A percentile compares a stretch with the other conserved stretches of the same genome.
phyloP scores from a whole-genome alignment of 495 filamentous ascomycete genomes.

The Aspergillus panamensis region DNA sequence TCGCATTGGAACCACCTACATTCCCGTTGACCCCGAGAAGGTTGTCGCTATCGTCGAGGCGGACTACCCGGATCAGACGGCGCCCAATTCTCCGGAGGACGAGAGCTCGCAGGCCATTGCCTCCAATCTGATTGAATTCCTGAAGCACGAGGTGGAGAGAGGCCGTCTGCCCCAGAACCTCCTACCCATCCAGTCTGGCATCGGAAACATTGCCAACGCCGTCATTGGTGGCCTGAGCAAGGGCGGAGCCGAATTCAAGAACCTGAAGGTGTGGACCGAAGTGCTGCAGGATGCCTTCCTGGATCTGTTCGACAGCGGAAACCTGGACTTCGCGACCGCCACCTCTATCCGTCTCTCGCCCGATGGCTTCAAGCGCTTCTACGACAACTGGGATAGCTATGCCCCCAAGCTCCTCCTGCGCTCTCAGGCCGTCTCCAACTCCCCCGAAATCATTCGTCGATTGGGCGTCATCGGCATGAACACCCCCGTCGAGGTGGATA shows the following conservation, averaged over 20 bases:
- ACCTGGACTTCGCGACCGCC: conserved; percentile 87
- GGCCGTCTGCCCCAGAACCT: conserved; percentile 75
- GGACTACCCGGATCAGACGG: conserved; percentile 78
- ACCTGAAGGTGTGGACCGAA: conserved; percentile 91
- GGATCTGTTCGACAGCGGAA: conserved; percentile 87
- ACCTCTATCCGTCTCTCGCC: conserved; percentile 91
- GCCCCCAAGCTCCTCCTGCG: conserved; percentile 80
- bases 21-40: conserved; percentile 86
- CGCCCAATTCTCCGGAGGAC: conserved; percentile 73
- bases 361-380: conserved; percentile 89
- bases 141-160: conserved; percentile 73
- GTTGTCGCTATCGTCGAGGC: conserved; percentile 84
- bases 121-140: conserved; percentile 78
- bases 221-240: conserved; percentile 81
- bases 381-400: conserved; percentile 79
- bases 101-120: conserved; percentile 70
- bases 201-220: conserved; percentile 93
- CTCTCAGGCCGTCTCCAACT: conserved; percentile 84
- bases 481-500: conserved; percentile 90
- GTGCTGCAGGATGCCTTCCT: conserved; percentile 93
- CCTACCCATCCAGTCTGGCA: conserved; percentile 82
- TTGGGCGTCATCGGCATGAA: conserved; percentile 93
- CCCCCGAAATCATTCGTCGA: conserved; percentile 88
- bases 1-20: conserved; percentile 77
- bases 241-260: conserved; percentile 72